A percentile compares a stretch with the other conserved stretches of the same genome.
These are phyloP conservation scores for Trichomonascus vanleenenianus DNA, from an alignment of 805 yeast species.

Conservation along the genomic window DNA sequence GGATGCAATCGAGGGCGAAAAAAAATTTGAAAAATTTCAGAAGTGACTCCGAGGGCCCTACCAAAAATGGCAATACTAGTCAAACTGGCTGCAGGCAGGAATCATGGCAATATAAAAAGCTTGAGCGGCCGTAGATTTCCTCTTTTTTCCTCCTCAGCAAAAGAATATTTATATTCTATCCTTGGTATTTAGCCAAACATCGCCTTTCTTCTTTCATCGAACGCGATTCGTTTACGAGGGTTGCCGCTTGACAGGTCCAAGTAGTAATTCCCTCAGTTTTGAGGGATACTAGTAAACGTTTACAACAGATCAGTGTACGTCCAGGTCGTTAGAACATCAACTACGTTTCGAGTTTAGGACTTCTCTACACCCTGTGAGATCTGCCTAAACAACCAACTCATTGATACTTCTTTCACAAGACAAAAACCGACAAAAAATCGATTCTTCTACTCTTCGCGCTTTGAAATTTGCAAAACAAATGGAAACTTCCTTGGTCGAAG, in stretches of 20 bases:
- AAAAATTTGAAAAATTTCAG: background rate
- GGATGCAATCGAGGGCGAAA: background rate
- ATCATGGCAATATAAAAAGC: no score
- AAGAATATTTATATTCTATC: background rate
- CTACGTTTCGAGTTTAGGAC: no score
- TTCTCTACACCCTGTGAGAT: no score
- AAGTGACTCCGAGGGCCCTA: background rate
- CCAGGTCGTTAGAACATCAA: no score
- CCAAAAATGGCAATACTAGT: no score
- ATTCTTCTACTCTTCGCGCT: no score
- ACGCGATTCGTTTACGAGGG: conserved; percentile 20
- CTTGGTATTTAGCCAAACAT: background rate
- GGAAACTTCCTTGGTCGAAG: no score
- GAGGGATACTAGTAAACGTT: conserved; percentile 9
- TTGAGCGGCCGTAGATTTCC: background rate
- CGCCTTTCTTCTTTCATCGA: background rate
- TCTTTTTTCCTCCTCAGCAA: background rate
- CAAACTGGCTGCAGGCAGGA: no score
- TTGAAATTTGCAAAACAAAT: no score
- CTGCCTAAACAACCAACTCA: no score
- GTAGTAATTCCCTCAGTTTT: conserved; percentile 16
- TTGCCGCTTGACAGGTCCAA: conserved; percentile 24
- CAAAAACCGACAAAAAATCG: no score
- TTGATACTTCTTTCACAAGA: no score
- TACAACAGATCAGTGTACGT: conserved; percentile 1